Evolutionary conservation across 1,139 yeast species (phyloP).

Genomic region (Debaryomycetaceae sp.): DNA sequence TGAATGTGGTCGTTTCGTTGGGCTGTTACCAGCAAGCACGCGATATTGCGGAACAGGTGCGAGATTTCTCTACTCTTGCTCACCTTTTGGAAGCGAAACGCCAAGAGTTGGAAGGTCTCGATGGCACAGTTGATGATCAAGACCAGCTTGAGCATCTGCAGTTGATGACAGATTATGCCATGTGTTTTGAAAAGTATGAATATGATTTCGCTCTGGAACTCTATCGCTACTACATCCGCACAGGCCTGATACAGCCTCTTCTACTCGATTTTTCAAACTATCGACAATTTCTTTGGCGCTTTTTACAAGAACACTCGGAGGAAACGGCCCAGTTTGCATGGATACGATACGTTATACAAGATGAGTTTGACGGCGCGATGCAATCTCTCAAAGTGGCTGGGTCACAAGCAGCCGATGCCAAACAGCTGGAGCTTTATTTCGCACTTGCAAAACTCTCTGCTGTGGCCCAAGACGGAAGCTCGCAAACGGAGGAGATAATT

Average conservation of each 20-base stretch:
- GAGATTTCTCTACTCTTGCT: conserved; percentile 57
- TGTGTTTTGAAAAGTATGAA: conserved; percentile 52
- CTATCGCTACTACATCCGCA: conserved; percentile 47
- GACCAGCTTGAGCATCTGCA: conserved; percentile 7
- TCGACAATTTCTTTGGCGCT: conserved; percentile 38
- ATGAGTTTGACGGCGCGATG: conserved; percentile 42
- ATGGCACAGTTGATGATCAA: conserved; percentile 2
- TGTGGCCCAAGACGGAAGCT: conserved; percentile 15
- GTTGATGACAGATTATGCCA: conserved; percentile 26
- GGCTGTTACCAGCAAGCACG: conserved; percentile 45
- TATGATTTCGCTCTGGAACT: conserved; percentile 60
- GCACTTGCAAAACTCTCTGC: conserved; percentile 60
- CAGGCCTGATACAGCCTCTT: conserved; percentile 43
- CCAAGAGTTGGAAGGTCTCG: conserved; percentile 19
- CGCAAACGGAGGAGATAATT: conserved; percentile 15
- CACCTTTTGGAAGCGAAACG: conserved; percentile 51
- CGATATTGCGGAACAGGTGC: conserved; percentile 54
- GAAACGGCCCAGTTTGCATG: conserved; percentile 56
- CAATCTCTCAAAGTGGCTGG: conserved; percentile 32
- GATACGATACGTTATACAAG: conserved; percentile 54
- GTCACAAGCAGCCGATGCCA: conserved; percentile 15
- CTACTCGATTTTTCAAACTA: conserved; percentile 49
- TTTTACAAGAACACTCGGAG: conserved; percentile 35
- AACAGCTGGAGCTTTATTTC: conserved; percentile 45
- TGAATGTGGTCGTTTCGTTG: conserved; percentile 36